These are phyloP conservation scores for Exophiala viscosa DNA, from an alignment of 2,329 filamentous ascomycete genomes.

Conservation along the genomic window DNA sequence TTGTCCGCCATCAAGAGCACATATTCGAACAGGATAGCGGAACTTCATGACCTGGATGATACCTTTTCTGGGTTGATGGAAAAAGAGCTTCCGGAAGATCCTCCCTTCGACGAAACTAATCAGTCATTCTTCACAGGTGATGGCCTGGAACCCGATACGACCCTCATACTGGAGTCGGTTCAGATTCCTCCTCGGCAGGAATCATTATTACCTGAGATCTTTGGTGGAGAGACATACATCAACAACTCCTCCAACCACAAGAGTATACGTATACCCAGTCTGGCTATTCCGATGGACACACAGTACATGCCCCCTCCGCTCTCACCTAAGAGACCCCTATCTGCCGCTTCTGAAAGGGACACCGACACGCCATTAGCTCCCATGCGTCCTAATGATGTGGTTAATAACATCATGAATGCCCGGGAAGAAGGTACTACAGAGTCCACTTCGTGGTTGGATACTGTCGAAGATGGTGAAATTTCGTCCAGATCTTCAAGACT, in stretches of 20 bases:
- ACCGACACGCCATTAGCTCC: slow-evolving; percentile 18
- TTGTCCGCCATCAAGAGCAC: slow-evolving; percentile 88
- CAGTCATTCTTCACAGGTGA: slow-evolving; percentile 19
- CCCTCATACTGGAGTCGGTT: slow-evolving; percentile 20
- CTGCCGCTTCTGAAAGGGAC: slow-evolving; percentile 36
- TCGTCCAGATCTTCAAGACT: slow-evolving; percentile 68
- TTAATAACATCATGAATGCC: slow-evolving; percentile 28
- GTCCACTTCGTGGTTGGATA: slow-evolving; percentile 89
- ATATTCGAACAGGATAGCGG: slow-evolving; percentile 84
- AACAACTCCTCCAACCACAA: slow-evolving; percentile 20
- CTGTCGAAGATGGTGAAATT: slow-evolving; percentile 82
- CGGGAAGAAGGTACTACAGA: slow-evolving; percentile 57
- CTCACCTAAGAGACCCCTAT: slow-evolving; percentile 59
- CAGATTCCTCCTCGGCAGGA: slow-evolving; percentile 28
- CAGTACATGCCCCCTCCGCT: slow-evolving; percentile 68
- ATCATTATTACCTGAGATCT: slow-evolving; percentile 27
- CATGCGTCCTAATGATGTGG: slow-evolving; percentile 12
- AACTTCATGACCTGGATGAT: slow-evolving; percentile 68
- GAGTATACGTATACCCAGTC: slow-evolving; percentile 29
- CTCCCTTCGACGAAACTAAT: slow-evolving; percentile 58
- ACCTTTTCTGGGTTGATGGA: slow-evolving; percentile 50
- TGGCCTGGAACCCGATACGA: slow-evolving; percentile 31
- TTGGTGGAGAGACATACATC: slow-evolving; percentile 22
- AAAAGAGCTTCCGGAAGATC: slow-evolving; percentile 73
- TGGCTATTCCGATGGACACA: slow-evolving; percentile 43